Conservation (phyloP, 352 stramenopile genomes). For the Thalassiosira delicatula region DNA sequence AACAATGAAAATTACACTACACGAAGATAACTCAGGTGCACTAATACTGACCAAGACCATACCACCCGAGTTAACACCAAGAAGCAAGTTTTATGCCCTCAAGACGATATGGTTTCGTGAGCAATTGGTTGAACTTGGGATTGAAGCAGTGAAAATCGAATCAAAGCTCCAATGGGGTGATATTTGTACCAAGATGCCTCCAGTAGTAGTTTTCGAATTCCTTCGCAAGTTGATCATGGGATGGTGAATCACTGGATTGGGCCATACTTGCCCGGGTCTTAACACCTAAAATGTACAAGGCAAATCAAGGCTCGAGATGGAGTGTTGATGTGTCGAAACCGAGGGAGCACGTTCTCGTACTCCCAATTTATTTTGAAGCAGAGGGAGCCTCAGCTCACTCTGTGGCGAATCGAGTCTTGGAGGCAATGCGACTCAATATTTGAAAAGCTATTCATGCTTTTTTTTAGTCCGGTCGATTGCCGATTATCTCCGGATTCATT, state of each 20-base stretch:
- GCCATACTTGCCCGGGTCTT: background rate
- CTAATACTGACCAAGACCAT: conserved; percentile 22
- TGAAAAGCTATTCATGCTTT: background rate
- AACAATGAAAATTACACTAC: background rate
- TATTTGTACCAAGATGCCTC: background rate
- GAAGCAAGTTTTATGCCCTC: conserved; percentile 59
- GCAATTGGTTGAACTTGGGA: background rate
- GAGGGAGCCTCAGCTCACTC: background rate
- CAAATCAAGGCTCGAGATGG: background rate
- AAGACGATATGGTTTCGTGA: conserved; percentile 61
- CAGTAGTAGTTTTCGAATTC: background rate
- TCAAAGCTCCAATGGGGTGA: background rate
- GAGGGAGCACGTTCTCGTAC: too few species aligned
- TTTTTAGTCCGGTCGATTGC: too few species aligned
- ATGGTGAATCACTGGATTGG: background rate
- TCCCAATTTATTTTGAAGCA: background rate
- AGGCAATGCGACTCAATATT: background rate
- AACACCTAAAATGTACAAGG: background rate
- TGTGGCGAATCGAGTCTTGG: too few species aligned
- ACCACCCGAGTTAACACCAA: conserved; percentile 46
- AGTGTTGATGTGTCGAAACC: background rate
- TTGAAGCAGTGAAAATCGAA: background rate
- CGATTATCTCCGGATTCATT: too few species aligned
- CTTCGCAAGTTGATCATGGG: background rate
- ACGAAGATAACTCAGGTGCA: conserved; percentile 12